These are phyloP conservation scores for Dactylella cylindrospora DNA, from an alignment of 2,329 filamentous ascomycete species.

Conservation along the genomic window DNA sequence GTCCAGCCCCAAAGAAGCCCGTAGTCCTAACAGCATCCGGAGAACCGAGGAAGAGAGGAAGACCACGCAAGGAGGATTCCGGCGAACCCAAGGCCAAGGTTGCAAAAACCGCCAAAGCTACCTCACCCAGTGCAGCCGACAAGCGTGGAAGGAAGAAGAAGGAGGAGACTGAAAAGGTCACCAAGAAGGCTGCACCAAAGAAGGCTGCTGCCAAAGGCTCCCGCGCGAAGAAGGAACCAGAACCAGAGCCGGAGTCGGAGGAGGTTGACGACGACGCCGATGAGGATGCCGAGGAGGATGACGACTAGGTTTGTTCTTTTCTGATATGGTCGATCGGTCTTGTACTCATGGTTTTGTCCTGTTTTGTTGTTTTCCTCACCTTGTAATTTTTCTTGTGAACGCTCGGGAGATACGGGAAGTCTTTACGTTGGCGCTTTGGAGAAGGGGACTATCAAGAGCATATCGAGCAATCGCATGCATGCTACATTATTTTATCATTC, in stretches of 20 bases:
- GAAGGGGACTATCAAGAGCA: slow-evolving; percentile 12
- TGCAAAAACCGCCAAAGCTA: slow-evolving; percentile 21
- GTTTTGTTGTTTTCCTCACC: neutral
- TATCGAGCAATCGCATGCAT: neutral
- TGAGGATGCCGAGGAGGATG: slow-evolving; percentile 29
- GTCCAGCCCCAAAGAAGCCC: slow-evolving; percentile 34
- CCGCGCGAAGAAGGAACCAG: slow-evolving; percentile 30
- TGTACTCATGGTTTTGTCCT: neutral
- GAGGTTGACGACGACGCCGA: slow-evolving; percentile 10
- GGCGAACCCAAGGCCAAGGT: slow-evolving; percentile 41
- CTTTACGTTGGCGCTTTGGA: slow-evolving; percentile 30
- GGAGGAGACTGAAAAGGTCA: slow-evolving; percentile 22
- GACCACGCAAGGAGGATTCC: slow-evolving; percentile 38
- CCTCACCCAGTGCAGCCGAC: slow-evolving; percentile 11
- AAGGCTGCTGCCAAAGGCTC: slow-evolving; percentile 9
- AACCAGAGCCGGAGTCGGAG: slow-evolving; percentile 5
- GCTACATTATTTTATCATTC: neutral
- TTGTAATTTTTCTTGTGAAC: too few species aligned
- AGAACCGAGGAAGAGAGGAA: slow-evolving; percentile 40
- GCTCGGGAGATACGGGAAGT: too few species aligned
- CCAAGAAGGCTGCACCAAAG: slow-evolving; percentile 28
- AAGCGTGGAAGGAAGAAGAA: slow-evolving; percentile 42
- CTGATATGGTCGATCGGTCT: too few species aligned
- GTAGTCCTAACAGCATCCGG: slow-evolving; percentile 40
- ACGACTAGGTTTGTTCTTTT: too few species aligned